A percentile compares a stretch with the other conserved stretches of the same genome.
Evolutionary conservation across 805 yeast species (phyloP).

Genomic region (Starmera pachycereana): DNA sequence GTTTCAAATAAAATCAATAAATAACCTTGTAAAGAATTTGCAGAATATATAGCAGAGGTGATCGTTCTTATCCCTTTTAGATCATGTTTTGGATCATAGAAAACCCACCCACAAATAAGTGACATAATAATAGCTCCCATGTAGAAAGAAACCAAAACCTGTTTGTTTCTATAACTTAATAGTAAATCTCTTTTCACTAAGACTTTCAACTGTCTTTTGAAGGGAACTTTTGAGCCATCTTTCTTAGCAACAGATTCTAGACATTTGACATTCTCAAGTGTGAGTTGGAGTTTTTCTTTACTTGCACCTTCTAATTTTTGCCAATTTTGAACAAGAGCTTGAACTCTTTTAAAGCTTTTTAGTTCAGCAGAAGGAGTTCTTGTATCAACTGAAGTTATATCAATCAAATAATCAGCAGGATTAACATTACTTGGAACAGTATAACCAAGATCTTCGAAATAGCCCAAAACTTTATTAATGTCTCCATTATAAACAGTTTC

Average conservation of each 20-base stretch:
- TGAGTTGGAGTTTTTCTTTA: neutral
- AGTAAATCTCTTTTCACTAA: constrained; percentile 28
- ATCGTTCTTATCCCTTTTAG: constrained; percentile 55
- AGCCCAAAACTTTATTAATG: constrained; percentile 27
- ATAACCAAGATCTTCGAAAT: constrained; percentile 35
- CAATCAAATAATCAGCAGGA: constrained; percentile 44
- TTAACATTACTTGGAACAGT: constrained; percentile 32
- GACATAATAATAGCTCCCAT: constrained; percentile 16
- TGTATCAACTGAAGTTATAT: constrained; percentile 37
- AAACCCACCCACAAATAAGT: constrained; percentile 61
- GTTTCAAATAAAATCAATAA: constrained; percentile 47
- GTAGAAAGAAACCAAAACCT: constrained; percentile 22
- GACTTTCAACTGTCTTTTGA: constrained; percentile 31
- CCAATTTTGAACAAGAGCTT: constrained; percentile 26
- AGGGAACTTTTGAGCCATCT: constrained; percentile 25
- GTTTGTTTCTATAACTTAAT: constrained; percentile 35
- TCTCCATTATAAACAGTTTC: constrained; percentile 33
- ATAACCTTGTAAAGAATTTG: constrained; percentile 47
- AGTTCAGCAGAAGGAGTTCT: constrained; percentile 26
- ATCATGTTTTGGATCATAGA: constrained; percentile 47
- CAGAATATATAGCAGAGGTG: constrained; percentile 40
- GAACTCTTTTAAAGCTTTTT: constrained; percentile 22
- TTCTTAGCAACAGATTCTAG: neutral
- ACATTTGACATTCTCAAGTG: neutral
- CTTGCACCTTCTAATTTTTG: constrained; percentile 3